Evolutionary conservation across 2,329 filamentous ascomycete genomes (phyloP).

Genomic region (Cytospora mali): DNA sequence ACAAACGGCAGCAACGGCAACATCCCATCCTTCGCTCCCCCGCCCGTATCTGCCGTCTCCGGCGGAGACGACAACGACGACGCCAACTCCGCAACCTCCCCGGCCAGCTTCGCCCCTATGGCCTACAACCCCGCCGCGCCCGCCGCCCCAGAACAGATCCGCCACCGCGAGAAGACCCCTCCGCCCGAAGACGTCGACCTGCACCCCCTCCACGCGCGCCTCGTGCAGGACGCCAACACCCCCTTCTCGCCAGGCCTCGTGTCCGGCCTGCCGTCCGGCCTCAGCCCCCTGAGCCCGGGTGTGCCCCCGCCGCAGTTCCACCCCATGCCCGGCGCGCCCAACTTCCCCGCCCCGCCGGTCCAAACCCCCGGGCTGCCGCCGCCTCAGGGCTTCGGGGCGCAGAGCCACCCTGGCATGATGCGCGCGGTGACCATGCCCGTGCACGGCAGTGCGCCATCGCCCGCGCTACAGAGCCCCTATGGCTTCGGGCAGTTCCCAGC

Average conservation of each 20-base stretch:
- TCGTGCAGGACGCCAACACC: constrained; percentile 57
- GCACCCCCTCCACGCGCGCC: constrained; percentile 60
- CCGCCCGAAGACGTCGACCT: constrained; percentile 68
- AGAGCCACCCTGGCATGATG: constrained; percentile 48
- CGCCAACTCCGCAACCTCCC: constrained; percentile 25
- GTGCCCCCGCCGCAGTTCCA: constrained; percentile 42
- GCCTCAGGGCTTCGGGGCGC: constrained; percentile 44
- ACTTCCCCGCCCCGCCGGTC: constrained; percentile 46
- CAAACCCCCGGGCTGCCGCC: constrained; percentile 45
- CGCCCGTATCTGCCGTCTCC: constrained; percentile 43
- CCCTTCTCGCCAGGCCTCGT: constrained; percentile 55
- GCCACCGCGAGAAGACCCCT: constrained; percentile 78
- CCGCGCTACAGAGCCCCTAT: constrained; percentile 47
- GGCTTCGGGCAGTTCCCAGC: constrained; percentile 46
- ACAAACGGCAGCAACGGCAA: constrained; percentile 29
- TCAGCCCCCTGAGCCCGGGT: constrained; percentile 46
- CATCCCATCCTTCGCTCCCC: constrained; percentile 43
- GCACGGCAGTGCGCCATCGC: constrained; percentile 43
- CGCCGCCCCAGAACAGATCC: constrained; percentile 70
- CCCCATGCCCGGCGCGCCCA: constrained; percentile 42
- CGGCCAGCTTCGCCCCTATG: constrained; percentile 62
- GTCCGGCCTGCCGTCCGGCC: constrained; percentile 43
- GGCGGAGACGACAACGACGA: constrained; percentile 37
- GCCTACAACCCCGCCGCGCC: constrained; percentile 81
- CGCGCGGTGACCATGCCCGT: constrained; percentile 55